These are phyloP conservation scores for Penicillium paneum DNA, from an alignment of 2,329 filamentous ascomycete species.

Conservation along the genomic window DNA sequence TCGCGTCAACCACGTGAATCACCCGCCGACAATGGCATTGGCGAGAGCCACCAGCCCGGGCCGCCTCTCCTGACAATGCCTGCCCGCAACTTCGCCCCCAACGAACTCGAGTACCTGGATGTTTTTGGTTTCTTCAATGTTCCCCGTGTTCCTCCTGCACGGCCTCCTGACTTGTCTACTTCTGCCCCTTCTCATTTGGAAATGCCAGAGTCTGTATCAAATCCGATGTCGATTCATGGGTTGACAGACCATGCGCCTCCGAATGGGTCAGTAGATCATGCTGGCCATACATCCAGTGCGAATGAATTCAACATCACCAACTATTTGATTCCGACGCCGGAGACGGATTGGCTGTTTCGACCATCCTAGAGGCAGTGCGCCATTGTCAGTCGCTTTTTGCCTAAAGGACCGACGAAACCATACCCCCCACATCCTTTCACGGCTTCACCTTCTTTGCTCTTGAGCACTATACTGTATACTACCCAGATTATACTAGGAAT, in stretches of 20 bases:
- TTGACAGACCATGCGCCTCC: conserved; percentile 23
- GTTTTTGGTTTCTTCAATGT: conserved; percentile 96
- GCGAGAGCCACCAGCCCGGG: conserved; percentile 9
- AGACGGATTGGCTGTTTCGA: conserved; percentile 47
- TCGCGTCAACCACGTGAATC: conserved; percentile 66
- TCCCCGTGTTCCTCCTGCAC: conserved; percentile 60
- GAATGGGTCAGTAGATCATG: conserved; percentile 20
- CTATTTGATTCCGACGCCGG: conserved; percentile 46
- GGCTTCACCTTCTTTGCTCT: too few species aligned
- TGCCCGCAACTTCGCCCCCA: conserved; percentile 66
- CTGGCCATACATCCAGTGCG: conserved; percentile 17
- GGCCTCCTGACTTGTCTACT: conserved; percentile 26
- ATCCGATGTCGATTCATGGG: conserved; percentile 39
- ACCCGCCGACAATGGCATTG: conserved; percentile 34
- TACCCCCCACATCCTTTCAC: too few species aligned
- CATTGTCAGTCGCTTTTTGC: background rate
- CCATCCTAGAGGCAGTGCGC: conserved; percentile 10
- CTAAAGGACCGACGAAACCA: background rate
- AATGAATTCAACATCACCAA: conserved; percentile 48
- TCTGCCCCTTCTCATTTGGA: conserved; percentile 26
- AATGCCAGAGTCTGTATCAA: conserved; percentile 25
- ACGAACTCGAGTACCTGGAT: conserved; percentile 85
- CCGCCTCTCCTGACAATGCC: conserved; percentile 38
- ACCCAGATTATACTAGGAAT: too few species aligned
- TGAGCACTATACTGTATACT: too few species aligned